These are phyloP conservation scores for Diaporthe vexans DNA, from an alignment of 2,329 filamentous ascomycete species.

Conservation along the genomic window DNA sequence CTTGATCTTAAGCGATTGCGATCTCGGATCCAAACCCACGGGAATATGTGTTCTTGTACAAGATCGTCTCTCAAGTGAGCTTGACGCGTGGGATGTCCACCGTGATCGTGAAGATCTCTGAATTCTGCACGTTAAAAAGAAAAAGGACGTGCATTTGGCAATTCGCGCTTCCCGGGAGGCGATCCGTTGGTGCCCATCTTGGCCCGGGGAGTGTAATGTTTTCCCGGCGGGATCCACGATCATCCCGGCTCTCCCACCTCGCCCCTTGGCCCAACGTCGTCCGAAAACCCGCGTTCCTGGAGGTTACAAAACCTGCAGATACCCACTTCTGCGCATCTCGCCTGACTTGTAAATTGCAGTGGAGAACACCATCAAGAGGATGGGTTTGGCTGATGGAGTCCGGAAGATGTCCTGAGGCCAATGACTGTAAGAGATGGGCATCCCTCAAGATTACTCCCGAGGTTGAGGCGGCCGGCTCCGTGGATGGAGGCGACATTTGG, in stretches of 20 bases:
- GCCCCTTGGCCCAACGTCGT: not conserved
- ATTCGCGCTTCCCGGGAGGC: not conserved
- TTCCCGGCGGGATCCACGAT: constrained; percentile 10
- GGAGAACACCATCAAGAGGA: constrained; percentile 25
- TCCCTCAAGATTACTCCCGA: not conserved
- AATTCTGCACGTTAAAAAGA: not conserved
- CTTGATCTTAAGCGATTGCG: constrained; percentile 11
- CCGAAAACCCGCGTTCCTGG: constrained; percentile 7
- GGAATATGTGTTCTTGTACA: not conserved
- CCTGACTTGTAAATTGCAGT: constrained; percentile 24
- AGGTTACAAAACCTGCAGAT: constrained; percentile 24
- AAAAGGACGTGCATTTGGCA: not conserved
- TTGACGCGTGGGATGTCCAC: not conserved
- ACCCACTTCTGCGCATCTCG: constrained; percentile 33
- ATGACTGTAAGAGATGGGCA: not conserved
- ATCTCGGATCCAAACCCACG: not conserved
- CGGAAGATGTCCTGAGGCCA: not conserved
- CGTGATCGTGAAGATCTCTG: constrained; percentile 16
- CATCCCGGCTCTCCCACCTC: constrained; percentile 8
- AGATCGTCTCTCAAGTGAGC: not conserved
- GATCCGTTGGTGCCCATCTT: not conserved
- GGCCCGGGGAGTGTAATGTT: not conserved
- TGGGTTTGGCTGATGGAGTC: constrained; percentile 1
- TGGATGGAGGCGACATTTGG: not conserved
- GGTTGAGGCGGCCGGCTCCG: not conserved